Base-by-base conservation (phyloP, 805 yeast species). In the Monosporozyma unispora region DNA sequence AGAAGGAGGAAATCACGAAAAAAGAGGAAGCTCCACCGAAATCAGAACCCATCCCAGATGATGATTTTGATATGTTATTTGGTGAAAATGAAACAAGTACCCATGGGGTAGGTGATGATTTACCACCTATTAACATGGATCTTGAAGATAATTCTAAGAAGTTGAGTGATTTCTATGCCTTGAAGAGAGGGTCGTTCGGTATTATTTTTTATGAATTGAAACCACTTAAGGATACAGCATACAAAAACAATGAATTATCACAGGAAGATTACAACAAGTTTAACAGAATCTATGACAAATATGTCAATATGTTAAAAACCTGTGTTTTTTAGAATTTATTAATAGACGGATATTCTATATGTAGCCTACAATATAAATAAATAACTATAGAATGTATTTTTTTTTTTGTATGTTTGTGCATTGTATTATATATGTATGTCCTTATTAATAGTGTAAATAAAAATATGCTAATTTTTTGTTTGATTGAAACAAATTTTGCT, bases 31-130 rank as follows among this genome's bases (percentile, higher is more conserved):
- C 33, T 3, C 35, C 41, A 40, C 44, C 54, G 50, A 45, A 50
- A 35, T 37, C 44, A 7, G 52, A 53, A 48, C 19, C 50, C 4
- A n/a, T 53, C 21, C 53, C 54, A 31, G 69, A 66, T 50, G 68
- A 66, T 49, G 70, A 66, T 52, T 60, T 66, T 45, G 67, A 63
- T 49, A 62, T 66, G 65, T 50, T 66, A 2, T 66, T 66, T 48
- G 70, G 70, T 14, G 70, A 66, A 47, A 60, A 56, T 44, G 69
- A 64, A 33, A 57, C 60, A 0, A 62, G 62, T 44, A 46, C 54
- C 1, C 62, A 61, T n/a, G 60, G 57, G 1, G 54, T 53, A n/a
- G 64, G 62, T 11, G 61, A 56, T 25, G 56, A 50, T 11, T 39
- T 52, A 2, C 48, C 39, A 6, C 45, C 50, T 11, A 23, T 46